A percentile compares a stretch with the other conserved stretches of the same genome.
phyloP scores from a whole-genome alignment of 208 protist genomes.

The Kentomonas sorsogonicus region DNA sequence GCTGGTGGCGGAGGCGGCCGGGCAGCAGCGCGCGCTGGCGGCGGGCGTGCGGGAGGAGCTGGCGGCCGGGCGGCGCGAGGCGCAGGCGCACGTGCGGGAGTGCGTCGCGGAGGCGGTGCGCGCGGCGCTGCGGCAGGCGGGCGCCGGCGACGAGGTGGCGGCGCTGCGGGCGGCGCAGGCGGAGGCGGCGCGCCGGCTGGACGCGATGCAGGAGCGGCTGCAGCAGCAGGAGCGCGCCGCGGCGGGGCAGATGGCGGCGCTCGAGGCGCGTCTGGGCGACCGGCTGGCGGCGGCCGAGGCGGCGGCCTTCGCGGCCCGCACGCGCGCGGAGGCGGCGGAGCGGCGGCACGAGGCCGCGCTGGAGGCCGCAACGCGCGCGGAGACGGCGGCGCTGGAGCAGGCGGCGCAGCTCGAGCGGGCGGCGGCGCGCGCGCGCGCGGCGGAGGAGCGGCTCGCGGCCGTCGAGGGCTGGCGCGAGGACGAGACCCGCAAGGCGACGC shows the following conservation, averaged over 20 bases:
- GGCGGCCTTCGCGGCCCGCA: conserved; percentile 55
- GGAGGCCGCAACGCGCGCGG: conserved; percentile 25
- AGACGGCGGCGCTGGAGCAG: conserved; percentile 17
- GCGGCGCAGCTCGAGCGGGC: conserved; percentile 33
- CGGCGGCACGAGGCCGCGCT: conserved; percentile 22
- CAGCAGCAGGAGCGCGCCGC: conserved; percentile 34
- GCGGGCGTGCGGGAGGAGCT: conserved; percentile 17
- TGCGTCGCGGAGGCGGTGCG: conserved; percentile 22
- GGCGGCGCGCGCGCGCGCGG: conserved; percentile 36
- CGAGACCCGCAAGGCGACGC: no score
- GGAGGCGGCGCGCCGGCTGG: conserved; percentile 40
- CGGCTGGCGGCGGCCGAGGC: conserved; percentile 65
- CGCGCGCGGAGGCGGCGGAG: conserved; percentile 33
- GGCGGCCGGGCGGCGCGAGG: no score
- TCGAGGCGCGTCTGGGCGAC: conserved; percentile 53
- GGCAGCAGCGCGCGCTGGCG: conserved; percentile 47
- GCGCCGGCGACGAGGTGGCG: conserved; percentile 32
- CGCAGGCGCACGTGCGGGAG: conserved; percentile 27
- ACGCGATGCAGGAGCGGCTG: conserved; percentile 44
- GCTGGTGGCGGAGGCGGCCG: conserved; percentile 61
- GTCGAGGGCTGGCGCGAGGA: conserved; percentile 52
- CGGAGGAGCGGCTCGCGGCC: conserved; percentile 55
- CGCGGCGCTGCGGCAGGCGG: conserved; percentile 27
- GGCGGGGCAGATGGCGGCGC: conserved; percentile 52
- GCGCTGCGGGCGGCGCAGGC: conserved; percentile 36